Evolutionary conservation across 2,329 filamentous ascomycete genomes (phyloP), one percentile per base, ranked within the genome.

Genomic region (Aureobasidium sp.): DNA sequence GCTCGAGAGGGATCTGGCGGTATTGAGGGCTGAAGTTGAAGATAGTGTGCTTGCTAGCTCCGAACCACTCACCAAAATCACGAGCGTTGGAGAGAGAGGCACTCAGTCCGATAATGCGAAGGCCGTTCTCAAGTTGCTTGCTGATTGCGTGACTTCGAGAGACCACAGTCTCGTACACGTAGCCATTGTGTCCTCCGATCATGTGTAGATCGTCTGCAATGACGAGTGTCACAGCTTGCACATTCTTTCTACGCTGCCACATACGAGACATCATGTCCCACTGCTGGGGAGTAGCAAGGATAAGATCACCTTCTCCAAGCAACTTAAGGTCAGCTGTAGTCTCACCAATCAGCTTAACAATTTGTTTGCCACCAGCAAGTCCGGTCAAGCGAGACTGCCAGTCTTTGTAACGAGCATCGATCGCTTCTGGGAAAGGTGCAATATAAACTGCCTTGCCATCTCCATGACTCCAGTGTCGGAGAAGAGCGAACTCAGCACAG

Each of bases 21-120:
- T 93, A 87, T 70, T 93, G 88, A 2, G 94, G 94, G 69, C 91
- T 96, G 79, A 99, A 99, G 78, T 99, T 99, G 82, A 93, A 99
- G 66, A 96, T 96, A 53, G 94, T 96, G 73, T 99, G 94, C 79
- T 97, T 97, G 74, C 87, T 96, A 8, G 93, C 94, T 67, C 95
- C 94, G 67, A 99, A 92, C 94, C 94, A 99, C 76, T 97, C 94
- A 57, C 93, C 93, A 69, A 99, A 84, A 70, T 99, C 94, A 63
- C 92, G 85, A 55, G 93, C 92, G 72, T 97, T 97, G 5, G 94
- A 87, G 26, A 99, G 81, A 27, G 94, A 95, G 32, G 97, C 94
- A 71, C 91, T 92, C 64, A 99, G 78, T 2, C 92, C 94, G 60
- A 99, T 78, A 51, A 97, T 93, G 57, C 94, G 87, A 78, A 97